Conservation (phyloP, 208 protist species). For the Angomonas ambiguus region DNA sequence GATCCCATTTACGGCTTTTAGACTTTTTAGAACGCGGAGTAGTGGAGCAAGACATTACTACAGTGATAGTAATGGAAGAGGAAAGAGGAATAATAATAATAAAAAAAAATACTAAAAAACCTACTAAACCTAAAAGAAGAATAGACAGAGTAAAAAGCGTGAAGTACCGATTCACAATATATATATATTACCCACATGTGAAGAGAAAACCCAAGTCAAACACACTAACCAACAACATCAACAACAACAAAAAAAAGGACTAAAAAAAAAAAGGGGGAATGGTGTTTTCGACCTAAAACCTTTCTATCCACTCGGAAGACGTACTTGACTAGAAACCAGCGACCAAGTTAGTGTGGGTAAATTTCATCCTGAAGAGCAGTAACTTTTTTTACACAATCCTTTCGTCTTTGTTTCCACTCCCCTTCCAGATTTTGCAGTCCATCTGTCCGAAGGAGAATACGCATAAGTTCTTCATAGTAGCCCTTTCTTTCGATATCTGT, state of each 20-base stretch:
- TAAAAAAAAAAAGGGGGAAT: conserved; percentile 1
- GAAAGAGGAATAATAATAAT: too few species aligned
- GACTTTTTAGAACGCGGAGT: conserved; percentile 31
- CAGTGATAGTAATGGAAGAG: too few species aligned
- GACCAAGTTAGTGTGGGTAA: conserved; percentile 23
- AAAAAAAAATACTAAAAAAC: conserved; percentile 7
- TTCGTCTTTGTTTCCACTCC: conserved; percentile 45
- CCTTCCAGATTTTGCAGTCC: conserved; percentile 60
- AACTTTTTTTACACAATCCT: conserved; percentile 54
- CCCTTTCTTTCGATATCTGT: conserved; percentile 46
- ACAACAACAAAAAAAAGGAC: conserved; percentile 11
- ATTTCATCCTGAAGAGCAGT: conserved; percentile 60
- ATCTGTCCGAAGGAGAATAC: conserved; percentile 72
- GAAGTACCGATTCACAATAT: too few species aligned
- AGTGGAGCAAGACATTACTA: neutral
- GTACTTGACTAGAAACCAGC: too few species aligned
- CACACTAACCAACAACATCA: too few species aligned
- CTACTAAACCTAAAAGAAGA: too few species aligned
- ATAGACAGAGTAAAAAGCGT: too few species aligned
- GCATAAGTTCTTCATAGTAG: conserved; percentile 84
- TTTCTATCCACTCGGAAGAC: too few species aligned
- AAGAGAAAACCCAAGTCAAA: too few species aligned
- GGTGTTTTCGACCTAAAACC: too few species aligned
- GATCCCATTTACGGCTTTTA: conserved; percentile 55
- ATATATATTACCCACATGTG: too few species aligned